Evolutionary conservation across 352 stramenopile species (phyloP), one percentile per base, ranked within the genome.

Genomic region (Pythium aristosporum): DNA sequence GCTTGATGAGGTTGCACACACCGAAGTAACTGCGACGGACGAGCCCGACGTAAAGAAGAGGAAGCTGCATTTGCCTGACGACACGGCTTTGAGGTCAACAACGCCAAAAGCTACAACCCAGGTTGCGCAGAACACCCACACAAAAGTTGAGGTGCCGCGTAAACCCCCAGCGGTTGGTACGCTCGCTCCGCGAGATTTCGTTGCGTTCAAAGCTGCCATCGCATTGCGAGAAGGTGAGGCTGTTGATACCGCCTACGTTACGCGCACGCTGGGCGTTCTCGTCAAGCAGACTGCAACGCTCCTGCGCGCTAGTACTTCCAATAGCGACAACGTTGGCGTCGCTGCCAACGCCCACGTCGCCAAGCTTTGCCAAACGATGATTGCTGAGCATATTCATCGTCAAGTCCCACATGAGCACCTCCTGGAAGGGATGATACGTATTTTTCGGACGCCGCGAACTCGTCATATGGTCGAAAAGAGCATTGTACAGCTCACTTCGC

Each of bases 201-300:
- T 28, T 11, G 30, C 46, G 18, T 80, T 85, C 50, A 80, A 76
- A 41, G 63, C 67, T 42, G 41, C 59, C 1, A 66, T 82, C 15
- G 39, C 30, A 3, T 36, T 67, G 13, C 34, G 51, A n/a, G 65
- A 77, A 36, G 63, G 58, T 2, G 78, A 85, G 59, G 46, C 74
- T 49, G 30, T 61, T 5, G 65, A 74, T 41, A 64, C 61, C 0
- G 23, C 53, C 1, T 87, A 79, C 21, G 56, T 76, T 18, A 64
- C 63, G 13, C 72, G 70, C 6, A 83, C 76, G 1, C 56, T 87
- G 15, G 34, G 48, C n/a, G n/a, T 63, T 5, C 58, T 83, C 51
- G 68, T 77, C 23, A 74, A 69, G 55, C 65, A 53, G 61, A 30
- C 41, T 69, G 72, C 39, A 23, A 75, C 12, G 39, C 68, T 37